Evolutionary conservation across 2,329 filamentous ascomycete species (phyloP).

Genomic region (Cercospora berteroae): DNA sequence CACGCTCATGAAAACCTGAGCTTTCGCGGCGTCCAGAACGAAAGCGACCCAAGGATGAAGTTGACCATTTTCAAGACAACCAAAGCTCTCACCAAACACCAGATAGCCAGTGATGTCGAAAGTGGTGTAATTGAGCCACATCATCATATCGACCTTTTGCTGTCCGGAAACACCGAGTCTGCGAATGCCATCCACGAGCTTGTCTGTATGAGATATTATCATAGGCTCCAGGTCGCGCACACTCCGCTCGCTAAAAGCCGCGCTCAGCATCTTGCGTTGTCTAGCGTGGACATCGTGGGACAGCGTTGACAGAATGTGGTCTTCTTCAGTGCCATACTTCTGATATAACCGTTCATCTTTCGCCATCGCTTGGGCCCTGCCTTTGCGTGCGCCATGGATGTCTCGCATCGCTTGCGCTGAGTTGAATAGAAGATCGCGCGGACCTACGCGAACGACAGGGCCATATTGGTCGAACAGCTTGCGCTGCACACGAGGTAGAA

Average conservation of each 20-base stretch:
- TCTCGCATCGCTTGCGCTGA: constrained; percentile 44
- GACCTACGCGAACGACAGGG: constrained; percentile 31
- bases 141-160: neutral
- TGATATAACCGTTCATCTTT: neutral
- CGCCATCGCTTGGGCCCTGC: neutral
- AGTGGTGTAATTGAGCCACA: neutral
- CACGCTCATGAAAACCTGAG: neutral
- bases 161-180: neutral
- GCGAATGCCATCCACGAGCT: neutral
- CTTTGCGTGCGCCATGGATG: constrained; percentile 41
- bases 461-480: constrained; percentile 37
- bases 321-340: neutral
- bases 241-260: neutral
- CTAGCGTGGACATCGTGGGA: neutral
- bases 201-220: neutral
- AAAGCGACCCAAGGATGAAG: neutral
- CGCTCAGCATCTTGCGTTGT: neutral
- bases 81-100: neutral
- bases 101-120: neutral
- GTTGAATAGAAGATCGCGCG: constrained; percentile 39
- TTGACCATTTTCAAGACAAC: neutral
- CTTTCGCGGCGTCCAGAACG: neutral
- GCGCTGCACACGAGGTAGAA: constrained; percentile 2
- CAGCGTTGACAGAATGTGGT: neutral
- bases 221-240: neutral